phyloP scores from a whole-genome alignment of 768 basidiomycete species.

The Russula sp. region DNA sequence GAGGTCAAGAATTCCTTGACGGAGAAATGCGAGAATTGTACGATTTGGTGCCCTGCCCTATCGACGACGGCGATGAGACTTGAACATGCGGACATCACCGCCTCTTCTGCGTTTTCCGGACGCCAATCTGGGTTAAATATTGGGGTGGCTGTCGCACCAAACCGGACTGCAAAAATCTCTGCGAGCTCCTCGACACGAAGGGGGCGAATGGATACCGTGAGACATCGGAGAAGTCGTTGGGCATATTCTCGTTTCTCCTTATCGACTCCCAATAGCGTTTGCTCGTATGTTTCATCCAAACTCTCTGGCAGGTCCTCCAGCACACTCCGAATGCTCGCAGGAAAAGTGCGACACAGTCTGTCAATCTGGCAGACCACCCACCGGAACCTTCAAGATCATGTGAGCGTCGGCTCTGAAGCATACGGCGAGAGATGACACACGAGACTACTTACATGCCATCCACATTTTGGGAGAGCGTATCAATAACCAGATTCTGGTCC shows the following conservation, averaged over 20 bases:
- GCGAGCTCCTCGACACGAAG: constrained; percentile 13
- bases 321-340: neutral
- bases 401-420: neutral
- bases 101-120: neutral
- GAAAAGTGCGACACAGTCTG: neutral
- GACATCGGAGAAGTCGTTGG: constrained; percentile 5
- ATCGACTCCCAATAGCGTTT: neutral
- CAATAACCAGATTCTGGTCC: neutral
- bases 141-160: neutral
- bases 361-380: constrained; percentile 10
- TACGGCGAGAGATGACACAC: fast-evolving
- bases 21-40: constrained; percentile 16
- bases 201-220: constrained; percentile 3
- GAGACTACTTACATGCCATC: constrained; percentile 14
- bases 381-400: neutral
- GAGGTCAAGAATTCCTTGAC: constrained; percentile 27
- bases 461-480: constrained; percentile 1
- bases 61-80: neutral
- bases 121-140: constrained; percentile 9
- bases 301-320: neutral
- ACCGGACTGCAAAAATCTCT: constrained; percentile 11
- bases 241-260: constrained; percentile 3
- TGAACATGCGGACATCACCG: neutral
- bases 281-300: constrained; percentile 10
- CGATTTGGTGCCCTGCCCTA: neutral